Evolutionary conservation across 2,329 filamentous ascomycete genomes (phyloP).

Genomic region (Gaeumannomyces sp.): DNA sequence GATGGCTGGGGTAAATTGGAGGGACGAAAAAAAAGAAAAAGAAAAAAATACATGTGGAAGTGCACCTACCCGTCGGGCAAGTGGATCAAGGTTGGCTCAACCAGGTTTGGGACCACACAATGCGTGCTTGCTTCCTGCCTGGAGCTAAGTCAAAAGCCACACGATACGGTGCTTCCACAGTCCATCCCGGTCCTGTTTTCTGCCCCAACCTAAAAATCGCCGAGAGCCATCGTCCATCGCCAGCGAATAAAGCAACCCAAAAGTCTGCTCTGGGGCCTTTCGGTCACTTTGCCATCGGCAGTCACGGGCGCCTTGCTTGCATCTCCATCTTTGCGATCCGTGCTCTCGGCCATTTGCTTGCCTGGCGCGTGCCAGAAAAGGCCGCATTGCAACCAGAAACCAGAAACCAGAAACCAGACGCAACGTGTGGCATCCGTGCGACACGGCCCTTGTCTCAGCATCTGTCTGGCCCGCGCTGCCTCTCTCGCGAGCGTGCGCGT

Average conservation of each 20-base stretch:
- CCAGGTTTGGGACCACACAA: neutral
- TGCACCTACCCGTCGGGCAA: neutral
- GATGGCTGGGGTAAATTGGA: neutral
- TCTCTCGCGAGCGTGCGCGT: neutral
- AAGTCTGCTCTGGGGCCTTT: neutral
- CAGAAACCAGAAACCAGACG: neutral
- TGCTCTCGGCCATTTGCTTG: neutral
- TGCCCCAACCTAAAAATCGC: neutral
- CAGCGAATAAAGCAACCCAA: too few relatives aligned
- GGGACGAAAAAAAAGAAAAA: neutral
- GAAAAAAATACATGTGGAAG: neutral
- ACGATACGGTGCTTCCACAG: too few relatives aligned
- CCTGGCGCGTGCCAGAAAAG: neutral
- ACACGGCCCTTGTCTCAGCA: neutral
- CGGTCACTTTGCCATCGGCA: neutral
- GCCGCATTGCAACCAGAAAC: neutral
- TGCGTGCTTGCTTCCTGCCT: too few relatives aligned
- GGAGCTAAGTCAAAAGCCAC: too few relatives aligned
- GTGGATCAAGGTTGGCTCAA: neutral
- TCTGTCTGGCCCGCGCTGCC: neutral
- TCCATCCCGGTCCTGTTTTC: neutral
- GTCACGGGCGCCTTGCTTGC: neutral
- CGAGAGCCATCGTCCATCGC: too few relatives aligned
- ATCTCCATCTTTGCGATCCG: neutral
- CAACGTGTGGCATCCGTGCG: neutral